phyloP scores from a whole-genome alignment of 192 early-diverging fungal species.

The Podila horticola region DNA sequence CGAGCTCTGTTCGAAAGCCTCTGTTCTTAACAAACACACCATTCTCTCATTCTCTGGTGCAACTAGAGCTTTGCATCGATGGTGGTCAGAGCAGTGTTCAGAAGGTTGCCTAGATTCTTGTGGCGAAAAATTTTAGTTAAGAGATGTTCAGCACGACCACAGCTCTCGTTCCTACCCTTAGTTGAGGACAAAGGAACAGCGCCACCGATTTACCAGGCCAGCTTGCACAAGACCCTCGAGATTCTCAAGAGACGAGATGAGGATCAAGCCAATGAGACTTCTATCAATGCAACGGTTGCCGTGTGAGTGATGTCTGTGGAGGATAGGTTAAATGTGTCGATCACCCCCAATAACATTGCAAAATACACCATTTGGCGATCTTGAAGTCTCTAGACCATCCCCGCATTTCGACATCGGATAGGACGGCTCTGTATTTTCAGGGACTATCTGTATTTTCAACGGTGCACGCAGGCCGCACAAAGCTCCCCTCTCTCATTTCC shows the following conservation, averaged over 20 bases:
- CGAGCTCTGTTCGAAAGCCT: too few relatives aligned
- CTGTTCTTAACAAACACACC: neutral
- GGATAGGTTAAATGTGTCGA: too few relatives aligned
- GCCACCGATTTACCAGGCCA: neutral
- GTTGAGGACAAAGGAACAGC: neutral
- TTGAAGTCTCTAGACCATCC: too few relatives aligned
- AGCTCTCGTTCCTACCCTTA: neutral
- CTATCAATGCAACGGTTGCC: neutral
- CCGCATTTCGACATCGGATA: too few relatives aligned
- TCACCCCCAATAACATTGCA: too few relatives aligned
- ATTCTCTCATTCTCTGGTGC: neutral
- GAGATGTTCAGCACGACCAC: neutral
- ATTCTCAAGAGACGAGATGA: neutral
- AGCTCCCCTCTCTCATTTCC: too few relatives aligned
- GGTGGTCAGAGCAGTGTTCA: neutral
- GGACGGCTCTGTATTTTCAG: too few relatives aligned
- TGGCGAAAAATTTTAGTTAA: neutral
- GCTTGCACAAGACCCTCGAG: neutral
- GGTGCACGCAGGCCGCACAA: too few relatives aligned
- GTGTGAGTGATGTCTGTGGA: neutral
- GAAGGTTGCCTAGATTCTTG: neutral
- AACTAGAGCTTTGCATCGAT: neutral
- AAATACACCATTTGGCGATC: too few relatives aligned
- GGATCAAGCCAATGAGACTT: too few relatives aligned
- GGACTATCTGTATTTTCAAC: too few relatives aligned